phyloP scores from a whole-genome alignment of 192 early-diverging fungal species.

The Physocladia obscura region DNA sequence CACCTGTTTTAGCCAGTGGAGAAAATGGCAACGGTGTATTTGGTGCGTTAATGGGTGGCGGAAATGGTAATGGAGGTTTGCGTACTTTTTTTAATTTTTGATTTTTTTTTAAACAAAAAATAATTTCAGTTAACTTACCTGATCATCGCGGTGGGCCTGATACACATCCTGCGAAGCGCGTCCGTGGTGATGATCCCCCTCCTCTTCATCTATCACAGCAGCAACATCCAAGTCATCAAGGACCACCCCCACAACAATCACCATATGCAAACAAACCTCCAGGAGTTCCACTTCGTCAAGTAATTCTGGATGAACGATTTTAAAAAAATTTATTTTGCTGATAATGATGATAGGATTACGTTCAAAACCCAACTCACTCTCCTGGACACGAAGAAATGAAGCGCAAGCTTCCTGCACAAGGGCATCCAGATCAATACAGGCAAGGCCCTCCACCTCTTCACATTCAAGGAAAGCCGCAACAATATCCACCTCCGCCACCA shows the following conservation, averaged over 20 bases:
- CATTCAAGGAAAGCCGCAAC: slow-evolving; percentile 21
- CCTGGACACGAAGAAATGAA: slow-evolving; percentile 7
- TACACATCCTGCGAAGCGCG: slow-evolving; percentile 17
- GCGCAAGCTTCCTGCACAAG: slow-evolving; percentile 18
- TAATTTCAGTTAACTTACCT: neutral
- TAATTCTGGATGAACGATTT: neutral
- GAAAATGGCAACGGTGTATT: slow-evolving; percentile 35
- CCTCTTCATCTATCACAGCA: slow-evolving; percentile 32
- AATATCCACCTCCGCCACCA: neutral
- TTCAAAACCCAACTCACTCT: neutral
- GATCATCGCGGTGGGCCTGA: neutral
- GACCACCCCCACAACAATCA: slow-evolving; percentile 32
- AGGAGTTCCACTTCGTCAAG: slow-evolving; percentile 11
- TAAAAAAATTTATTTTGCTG: neutral
- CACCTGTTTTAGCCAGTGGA: slow-evolving; percentile 64
- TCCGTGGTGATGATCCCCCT: slow-evolving; percentile 43
- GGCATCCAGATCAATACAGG: neutral
- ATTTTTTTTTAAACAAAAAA: slow-evolving; percentile 46
- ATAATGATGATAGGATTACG: neutral
- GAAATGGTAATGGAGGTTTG: slow-evolving; percentile 39
- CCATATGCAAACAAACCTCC: slow-evolving; percentile 3
- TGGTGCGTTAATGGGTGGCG: slow-evolving; percentile 38
- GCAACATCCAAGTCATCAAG: slow-evolving; percentile 29
- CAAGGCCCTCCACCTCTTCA: slow-evolving; percentile 23
- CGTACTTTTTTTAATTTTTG: neutral